These are phyloP conservation scores for Loxodes magnus DNA, from an alignment of 73 alveolate species.

Conservation along the genomic window DNA sequence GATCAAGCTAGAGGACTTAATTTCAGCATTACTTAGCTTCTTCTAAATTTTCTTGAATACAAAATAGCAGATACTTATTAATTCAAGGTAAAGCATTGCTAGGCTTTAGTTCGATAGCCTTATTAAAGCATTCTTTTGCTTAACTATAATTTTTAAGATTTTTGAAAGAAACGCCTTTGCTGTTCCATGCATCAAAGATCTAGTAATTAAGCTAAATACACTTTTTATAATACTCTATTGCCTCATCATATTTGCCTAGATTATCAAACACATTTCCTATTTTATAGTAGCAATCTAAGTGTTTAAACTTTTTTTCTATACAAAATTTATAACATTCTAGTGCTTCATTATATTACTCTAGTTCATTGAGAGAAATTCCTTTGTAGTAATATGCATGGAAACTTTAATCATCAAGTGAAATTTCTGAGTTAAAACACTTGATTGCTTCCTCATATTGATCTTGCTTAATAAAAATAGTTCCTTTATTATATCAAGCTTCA, in stretches of 20 bases:
- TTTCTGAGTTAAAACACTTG: slow-evolving; percentile 62
- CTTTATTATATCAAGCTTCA: no score
- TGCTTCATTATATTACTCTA: slow-evolving; percentile 83
- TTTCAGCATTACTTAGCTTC: no score
- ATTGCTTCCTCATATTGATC: slow-evolving; percentile 79
- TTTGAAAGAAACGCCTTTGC: no score
- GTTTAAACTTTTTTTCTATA: slow-evolving; percentile 72
- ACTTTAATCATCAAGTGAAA: slow-evolving; percentile 50
- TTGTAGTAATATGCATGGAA: slow-evolving; percentile 90
- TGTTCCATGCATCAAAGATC: no score
- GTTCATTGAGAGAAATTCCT: slow-evolving; percentile 87
- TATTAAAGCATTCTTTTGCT: no score
- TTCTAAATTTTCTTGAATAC: no score
- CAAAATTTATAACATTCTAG: slow-evolving; percentile 78
- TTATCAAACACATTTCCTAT: slow-evolving; percentile 95
- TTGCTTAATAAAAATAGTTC: no score
- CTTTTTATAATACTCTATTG: slow-evolving; percentile 78
- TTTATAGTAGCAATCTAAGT: slow-evolving; percentile 92
- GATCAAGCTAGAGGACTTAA: no score
- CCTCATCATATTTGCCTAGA: slow-evolving; percentile 81
- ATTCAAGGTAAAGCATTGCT: no score
- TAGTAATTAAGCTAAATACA: slow-evolving; percentile 74
- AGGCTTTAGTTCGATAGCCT: no score
- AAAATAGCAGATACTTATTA: no score
- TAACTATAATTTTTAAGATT: no score